Conservation (phyloP, 139 green algal species). For the Zygnema cylindricum region DNA sequence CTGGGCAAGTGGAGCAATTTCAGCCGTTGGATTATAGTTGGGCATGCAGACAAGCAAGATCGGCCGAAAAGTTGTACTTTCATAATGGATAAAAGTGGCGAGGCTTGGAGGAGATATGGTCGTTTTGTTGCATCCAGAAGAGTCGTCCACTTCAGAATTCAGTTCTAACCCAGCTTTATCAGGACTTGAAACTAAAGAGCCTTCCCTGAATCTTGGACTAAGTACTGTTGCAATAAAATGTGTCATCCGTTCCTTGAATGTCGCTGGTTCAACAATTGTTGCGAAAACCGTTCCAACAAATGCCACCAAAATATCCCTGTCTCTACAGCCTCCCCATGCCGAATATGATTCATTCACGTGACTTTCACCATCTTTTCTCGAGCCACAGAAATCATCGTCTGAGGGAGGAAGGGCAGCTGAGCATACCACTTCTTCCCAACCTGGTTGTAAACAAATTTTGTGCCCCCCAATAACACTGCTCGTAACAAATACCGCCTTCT, state of each 20-base stretch:
- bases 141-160: too few species aligned
- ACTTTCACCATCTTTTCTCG: too few species aligned
- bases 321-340: neutral
- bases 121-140: too few species aligned
- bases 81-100: neutral
- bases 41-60: slow-evolving; percentile 27
- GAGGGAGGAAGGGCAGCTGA: neutral
- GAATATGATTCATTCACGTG: neutral
- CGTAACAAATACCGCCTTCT: neutral
- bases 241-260: neutral
- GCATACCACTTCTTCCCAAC: neutral
- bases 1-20: neutral
- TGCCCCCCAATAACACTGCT: neutral
- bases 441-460: neutral
- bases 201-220: neutral
- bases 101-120: too few species aligned
- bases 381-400: neutral
- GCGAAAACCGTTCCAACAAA: neutral
- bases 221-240: neutral
- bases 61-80: neutral
- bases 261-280: neutral
- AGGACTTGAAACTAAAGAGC: neutral
- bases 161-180: neutral
- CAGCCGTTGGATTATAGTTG: slow-evolving; percentile 25
- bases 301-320: neutral